A percentile compares a stretch with the other conserved stretches of the same genome.
phyloP scores from a whole-genome alignment of 345 rosid genomes.

The Lepidium sativum region DNA sequence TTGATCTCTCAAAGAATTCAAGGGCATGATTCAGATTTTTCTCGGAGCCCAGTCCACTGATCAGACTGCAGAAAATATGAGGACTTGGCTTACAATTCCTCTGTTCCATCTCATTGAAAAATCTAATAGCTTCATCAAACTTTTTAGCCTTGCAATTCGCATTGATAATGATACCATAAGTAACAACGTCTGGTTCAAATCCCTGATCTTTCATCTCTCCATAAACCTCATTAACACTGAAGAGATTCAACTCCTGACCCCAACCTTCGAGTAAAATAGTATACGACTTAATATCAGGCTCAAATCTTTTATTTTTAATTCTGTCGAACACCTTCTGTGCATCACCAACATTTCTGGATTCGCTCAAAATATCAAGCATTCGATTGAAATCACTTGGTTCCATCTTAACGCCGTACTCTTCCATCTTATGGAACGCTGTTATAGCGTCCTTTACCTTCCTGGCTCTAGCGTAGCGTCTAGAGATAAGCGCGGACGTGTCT shows the following conservation, averaged over 20 bases:
- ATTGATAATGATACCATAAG: conserved; percentile 64
- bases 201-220: conserved; percentile 73
- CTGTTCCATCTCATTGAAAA: conserved; percentile 55
- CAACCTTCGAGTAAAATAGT: conserved; percentile 82
- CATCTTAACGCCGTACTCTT: conserved; percentile 51
- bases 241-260: conserved; percentile 57
- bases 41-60: conserved; percentile 71
- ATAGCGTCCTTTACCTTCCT: conserved; percentile 67
- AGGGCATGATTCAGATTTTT: conserved; percentile 56
- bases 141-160: conserved; percentile 60
- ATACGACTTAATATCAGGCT: conserved; percentile 58
- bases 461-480: conserved; percentile 67
- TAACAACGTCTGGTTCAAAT: conserved; percentile 68
- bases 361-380: conserved; percentile 51
- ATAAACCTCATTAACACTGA: conserved; percentile 54
- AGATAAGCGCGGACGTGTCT: conserved; percentile 65
- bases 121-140: conserved; percentile 43
- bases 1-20: conserved; percentile 43
- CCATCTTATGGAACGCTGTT: conserved; percentile 62
- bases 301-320: conserved; percentile 60
- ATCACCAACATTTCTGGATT: conserved; percentile 57
- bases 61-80: conserved; percentile 65
- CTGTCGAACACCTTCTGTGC: conserved; percentile 84
- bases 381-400: conserved; percentile 59
- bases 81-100: conserved; percentile 58